phyloP scores from a whole-genome alignment of 2,329 filamentous ascomycete genomes.

The Ceratocystis papillata region DNA sequence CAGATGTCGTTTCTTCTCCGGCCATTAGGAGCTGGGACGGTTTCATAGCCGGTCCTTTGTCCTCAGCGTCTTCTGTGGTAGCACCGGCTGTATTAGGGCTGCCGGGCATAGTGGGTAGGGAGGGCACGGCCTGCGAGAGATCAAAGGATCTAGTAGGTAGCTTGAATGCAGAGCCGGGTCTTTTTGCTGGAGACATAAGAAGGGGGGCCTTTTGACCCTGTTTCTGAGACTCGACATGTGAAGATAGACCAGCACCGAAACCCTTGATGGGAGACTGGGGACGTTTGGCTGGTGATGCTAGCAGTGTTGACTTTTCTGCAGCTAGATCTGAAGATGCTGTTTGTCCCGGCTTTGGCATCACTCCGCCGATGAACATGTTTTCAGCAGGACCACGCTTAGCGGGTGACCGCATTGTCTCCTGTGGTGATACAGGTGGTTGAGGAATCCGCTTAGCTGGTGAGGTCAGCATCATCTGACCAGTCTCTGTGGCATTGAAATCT shows the following conservation, averaged over 20 bases:
- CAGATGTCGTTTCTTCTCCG: conserved; percentile 28
- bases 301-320: conserved; percentile 34
- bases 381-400: conserved; percentile 42
- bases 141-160: conserved; percentile 19
- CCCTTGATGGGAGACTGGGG: conserved; percentile 38
- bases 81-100: not conserved
- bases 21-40: conserved; percentile 33
- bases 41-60: conserved; percentile 20
- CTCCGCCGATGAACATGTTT: conserved; percentile 26
- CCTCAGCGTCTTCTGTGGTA: not conserved
- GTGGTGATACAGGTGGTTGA: conserved; percentile 39
- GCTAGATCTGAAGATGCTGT: conserved; percentile 25
- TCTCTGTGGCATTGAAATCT: not conserved
- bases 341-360: conserved; percentile 26
- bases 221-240: conserved; percentile 25
- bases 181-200: conserved; percentile 44
- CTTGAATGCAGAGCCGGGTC: conserved; percentile 27
- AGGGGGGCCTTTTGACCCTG: conserved; percentile 38
- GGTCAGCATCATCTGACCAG: conserved; percentile 32
- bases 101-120: conserved; percentile 13
- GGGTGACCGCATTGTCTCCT: conserved; percentile 46
- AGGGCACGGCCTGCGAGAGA: conserved; percentile 14
- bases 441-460: conserved; percentile 45
- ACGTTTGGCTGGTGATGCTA: conserved; percentile 44
- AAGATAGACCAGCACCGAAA: conserved; percentile 28